Conservation (phyloP, 257 asterid genomes). For the Linderniella brevidens region DNA sequence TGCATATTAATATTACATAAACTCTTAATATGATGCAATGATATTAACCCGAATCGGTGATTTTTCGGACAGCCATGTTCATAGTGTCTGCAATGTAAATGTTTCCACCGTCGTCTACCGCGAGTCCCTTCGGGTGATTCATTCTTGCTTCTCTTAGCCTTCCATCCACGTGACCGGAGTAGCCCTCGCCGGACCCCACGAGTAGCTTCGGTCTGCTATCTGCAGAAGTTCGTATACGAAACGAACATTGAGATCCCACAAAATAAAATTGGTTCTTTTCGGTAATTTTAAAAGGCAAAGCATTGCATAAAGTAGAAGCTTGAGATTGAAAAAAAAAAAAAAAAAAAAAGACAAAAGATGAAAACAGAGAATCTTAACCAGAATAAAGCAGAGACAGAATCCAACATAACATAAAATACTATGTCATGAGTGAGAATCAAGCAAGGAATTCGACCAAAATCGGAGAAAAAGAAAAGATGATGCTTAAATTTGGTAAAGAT, state of each 20-base stretch:
- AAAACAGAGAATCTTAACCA: constrained; percentile 27
- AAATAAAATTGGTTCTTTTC: constrained; percentile 10
- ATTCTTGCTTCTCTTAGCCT: constrained; percentile 74
- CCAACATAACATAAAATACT: constrained; percentile 11
- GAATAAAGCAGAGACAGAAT: constrained; percentile 26
- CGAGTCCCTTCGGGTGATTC: constrained; percentile 83
- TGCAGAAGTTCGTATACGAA: constrained; percentile 16
- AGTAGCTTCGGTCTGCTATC: constrained; percentile 88
- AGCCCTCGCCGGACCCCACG: constrained; percentile 84
- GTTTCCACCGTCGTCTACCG: constrained; percentile 71
- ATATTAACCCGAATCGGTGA: constrained; percentile 50
- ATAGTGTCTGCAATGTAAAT: constrained; percentile 79
- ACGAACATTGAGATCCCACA: background rate
- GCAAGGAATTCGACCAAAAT: constrained; percentile 20
- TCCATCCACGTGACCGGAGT: constrained; percentile 86
- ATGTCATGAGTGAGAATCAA: constrained; percentile 19
- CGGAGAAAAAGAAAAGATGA: background rate
- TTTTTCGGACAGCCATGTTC: constrained; percentile 88
- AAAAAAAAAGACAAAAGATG: constrained; percentile 9
- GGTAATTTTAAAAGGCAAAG: constrained; percentile 23
- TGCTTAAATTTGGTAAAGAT: constrained; percentile 10
- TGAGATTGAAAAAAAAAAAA: constrained; percentile 16
- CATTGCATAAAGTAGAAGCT: constrained; percentile 26
- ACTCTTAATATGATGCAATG: background rate
- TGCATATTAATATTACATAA: background rate